Conservation (phyloP, 2,329 filamentous ascomycete species). For the Alternaria sp. region DNA sequence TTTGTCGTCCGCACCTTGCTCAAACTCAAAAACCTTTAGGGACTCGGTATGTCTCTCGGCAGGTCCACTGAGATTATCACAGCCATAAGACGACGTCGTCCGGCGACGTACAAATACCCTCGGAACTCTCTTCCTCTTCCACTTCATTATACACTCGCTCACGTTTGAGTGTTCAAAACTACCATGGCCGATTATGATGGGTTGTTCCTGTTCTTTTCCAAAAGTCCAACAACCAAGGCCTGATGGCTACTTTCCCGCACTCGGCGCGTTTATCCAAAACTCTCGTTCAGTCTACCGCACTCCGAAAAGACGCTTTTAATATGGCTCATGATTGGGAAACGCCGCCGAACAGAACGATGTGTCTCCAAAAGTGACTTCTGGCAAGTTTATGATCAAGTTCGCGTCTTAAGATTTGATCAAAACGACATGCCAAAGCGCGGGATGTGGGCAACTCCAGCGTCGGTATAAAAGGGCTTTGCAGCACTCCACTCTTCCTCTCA, state of each 20-base stretch:
- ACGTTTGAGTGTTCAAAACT: background rate
- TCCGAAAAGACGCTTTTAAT: background rate
- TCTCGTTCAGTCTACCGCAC: background rate
- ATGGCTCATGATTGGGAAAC: background rate
- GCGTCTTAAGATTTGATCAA: background rate
- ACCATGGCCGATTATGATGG: no score
- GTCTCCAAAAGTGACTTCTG: background rate
- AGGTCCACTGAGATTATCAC: background rate
- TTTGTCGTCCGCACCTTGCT: background rate
- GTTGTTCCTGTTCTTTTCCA: background rate
- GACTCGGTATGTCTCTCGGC: no score
- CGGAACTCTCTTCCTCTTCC: background rate
- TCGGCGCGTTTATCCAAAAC: background rate
- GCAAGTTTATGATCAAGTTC: fast-evolving
- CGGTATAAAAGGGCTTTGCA: no score
- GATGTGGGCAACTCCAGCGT: no score
- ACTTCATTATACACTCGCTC: background rate
- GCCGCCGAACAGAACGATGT: background rate
- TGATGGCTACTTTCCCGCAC: background rate
- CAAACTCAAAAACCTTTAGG: background rate
- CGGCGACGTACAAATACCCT: background rate
- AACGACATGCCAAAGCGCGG: no score
- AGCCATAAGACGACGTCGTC: background rate
- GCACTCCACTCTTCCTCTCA: background rate
- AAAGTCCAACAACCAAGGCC: no score